Percentiles rank a stretch among this genome's conserved stretches.
These are phyloP conservation scores for Coniochaeta sp. DNA, from an alignment of 2,329 filamentous ascomycete genomes.

Conservation along the genomic window DNA sequence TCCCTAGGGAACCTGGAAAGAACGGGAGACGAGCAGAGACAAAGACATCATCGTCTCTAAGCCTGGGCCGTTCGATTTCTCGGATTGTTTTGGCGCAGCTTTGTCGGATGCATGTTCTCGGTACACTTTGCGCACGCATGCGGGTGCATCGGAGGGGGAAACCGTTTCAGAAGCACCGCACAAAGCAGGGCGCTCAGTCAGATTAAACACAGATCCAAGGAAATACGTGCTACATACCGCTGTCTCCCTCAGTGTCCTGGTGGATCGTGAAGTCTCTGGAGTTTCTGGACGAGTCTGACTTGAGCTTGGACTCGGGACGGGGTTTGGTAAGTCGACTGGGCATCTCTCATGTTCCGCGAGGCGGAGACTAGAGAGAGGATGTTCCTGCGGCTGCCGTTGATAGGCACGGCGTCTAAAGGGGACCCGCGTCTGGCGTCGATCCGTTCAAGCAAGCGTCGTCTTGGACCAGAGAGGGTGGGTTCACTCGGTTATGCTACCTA, in stretches of 20 bases:
- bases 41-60: neutral
- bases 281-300: neutral
- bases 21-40: neutral
- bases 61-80: neutral
- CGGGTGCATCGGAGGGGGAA: conserved; percentile 3
- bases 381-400: neutral
- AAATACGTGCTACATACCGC: conserved; percentile 16
- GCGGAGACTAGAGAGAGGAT: neutral
- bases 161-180: conserved; percentile 7
- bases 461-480: neutral
- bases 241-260: conserved; percentile 9
- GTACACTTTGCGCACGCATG: neutral
- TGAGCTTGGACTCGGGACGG: conserved; percentile 8
- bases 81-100: neutral
- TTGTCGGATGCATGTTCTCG: neutral
- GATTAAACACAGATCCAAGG: neutral
- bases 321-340: conserved; percentile 7
- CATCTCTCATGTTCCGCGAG: conserved; percentile 3
- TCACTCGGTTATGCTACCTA: neutral
- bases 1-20: neutral
- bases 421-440: neutral
- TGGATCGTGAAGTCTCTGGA: conserved; percentile 9
- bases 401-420: neutral
- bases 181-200: conserved; percentile 2
- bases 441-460: neutral